These are phyloP conservation scores for Athelia sp. DNA, from an alignment of 1,284 basidiomycete species.

Conservation along the genomic window DNA sequence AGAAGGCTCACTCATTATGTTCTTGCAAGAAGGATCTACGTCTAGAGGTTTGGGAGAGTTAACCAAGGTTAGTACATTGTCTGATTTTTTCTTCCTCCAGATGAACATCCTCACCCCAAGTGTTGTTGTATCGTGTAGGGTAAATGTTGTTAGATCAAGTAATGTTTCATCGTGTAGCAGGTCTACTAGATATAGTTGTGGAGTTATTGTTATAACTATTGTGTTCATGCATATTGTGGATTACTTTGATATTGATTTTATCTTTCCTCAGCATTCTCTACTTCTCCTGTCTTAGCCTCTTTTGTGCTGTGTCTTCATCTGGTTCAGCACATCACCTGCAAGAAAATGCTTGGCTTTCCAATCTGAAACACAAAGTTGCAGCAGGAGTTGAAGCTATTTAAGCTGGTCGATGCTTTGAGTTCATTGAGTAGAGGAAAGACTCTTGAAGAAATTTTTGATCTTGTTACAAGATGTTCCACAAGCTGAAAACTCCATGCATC, in stretches of 20 bases:
- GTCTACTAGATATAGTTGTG: no score
- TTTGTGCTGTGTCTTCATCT: background rate
- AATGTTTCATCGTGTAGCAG: no score
- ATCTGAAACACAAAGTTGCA: background rate
- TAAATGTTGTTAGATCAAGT: no score
- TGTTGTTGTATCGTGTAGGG: no score
- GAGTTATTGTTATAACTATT: no score
- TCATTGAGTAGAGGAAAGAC: background rate
- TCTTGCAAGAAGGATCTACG: no score
- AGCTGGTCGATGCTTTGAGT: background rate
- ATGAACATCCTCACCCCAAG: no score
- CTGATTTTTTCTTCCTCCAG: no score
- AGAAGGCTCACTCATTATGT: no score
- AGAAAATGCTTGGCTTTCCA: conserved; percentile 1
- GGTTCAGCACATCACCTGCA: background rate
- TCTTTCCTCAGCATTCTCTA: background rate
- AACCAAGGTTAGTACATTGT: no score
- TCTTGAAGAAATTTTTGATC: background rate
- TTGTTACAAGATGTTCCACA: background rate
- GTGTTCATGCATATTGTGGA: no score
- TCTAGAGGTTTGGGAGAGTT: no score
- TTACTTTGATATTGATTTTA: background rate
- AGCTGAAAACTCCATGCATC: background rate
- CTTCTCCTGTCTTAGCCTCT: background rate
- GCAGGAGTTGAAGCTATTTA: background rate